phyloP scores from a whole-genome alignment of 805 yeast species.

The Yamadazyma laniorum region DNA sequence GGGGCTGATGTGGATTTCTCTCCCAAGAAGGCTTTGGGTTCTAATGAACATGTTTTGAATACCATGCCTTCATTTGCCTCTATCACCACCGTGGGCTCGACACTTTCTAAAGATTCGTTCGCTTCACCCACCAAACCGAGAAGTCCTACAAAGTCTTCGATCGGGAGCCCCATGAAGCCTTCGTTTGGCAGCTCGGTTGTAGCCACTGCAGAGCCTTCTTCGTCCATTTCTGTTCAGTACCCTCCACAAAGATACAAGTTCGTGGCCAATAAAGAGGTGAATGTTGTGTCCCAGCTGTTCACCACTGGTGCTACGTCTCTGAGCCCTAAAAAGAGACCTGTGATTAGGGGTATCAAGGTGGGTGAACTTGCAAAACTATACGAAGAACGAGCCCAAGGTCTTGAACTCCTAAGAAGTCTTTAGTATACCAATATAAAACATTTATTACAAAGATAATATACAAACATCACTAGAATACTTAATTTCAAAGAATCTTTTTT shows the following conservation, averaged over 20 bases:
- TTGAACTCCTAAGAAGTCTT: conserved; percentile 25
- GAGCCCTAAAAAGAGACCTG: conserved; percentile 27
- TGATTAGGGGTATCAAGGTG: conserved; percentile 56
- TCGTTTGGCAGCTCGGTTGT: not conserved
- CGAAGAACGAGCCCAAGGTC: conserved; percentile 54
- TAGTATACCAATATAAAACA: conserved; percentile 4
- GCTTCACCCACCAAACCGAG: not conserved
- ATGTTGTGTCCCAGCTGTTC: conserved; percentile 1
- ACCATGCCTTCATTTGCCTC: conserved; percentile 1
- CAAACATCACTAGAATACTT: conserved; percentile 6
- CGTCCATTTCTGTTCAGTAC: conserved; percentile 21
- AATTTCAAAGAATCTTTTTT: conserved; percentile 6
- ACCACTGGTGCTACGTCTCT: not conserved
- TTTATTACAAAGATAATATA: conserved; percentile 12
- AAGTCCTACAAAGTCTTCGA: conserved; percentile 1
- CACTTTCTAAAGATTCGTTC: not conserved
- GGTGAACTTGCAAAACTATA: conserved; percentile 60
- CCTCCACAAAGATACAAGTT: conserved; percentile 41
- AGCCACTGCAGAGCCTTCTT: not conserved
- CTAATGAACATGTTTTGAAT: conserved; percentile 5
- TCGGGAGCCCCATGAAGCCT: not conserved
- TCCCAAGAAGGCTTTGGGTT: conserved; percentile 6
- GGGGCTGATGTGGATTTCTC: conserved; percentile 2
- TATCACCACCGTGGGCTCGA: not conserved
- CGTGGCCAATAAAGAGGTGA: not conserved